Base-by-base conservation (phyloP, 2,329 filamentous ascomycete species). In the Metarhizium album region DNA sequence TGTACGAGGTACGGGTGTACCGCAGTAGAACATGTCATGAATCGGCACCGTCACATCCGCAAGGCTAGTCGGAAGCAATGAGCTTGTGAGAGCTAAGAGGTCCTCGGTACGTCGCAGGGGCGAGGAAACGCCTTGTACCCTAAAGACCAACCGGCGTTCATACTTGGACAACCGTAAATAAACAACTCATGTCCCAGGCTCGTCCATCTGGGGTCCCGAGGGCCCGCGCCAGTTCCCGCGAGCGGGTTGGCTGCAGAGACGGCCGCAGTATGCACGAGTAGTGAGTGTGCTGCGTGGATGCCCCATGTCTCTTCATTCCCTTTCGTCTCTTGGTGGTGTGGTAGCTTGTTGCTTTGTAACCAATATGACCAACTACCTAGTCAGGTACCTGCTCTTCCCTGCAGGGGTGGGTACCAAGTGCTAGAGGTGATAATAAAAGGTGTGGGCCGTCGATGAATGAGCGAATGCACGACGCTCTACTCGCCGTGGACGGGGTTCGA, bases 251-350 rank as follows among this genome's bases (percentile, higher is more conserved):
- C 61, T 63, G 64, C 65, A 69, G 65, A 66, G 58, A 52, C 59
- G 66, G 66, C 66, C 66, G 66, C 66, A 69, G 65, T 53, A 63
- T 61, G 63, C 64, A 66, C 58, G 52, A 61, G 57, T 59, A 57
- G 54, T 60, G 60, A 57, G 54, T 60, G 60, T 63, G 62, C 55
- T 53, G 48, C 48, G 20, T 23, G 40, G 22, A 24, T 43, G 16
- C 6, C 6, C 45, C 45, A 54, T 53, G 53, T 55, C 50, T 54
- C 52, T 46, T 52, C 49, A n/a, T n/a, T n/a, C n/a, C n/a, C n/a
- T n/a, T n/a, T n/a, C n/a, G n/a, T n/a, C n/a, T 20, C 37, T 18
- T 11, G 9, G 4, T 40, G 6, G 14, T 14, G 8, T 45, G 24
- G 46, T 46, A 27, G 46, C 11, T 14, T 35, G 33, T 35, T 37